Conservation (phyloP, 805 yeast genomes). For the Yamadazyma ubonensis region DNA sequence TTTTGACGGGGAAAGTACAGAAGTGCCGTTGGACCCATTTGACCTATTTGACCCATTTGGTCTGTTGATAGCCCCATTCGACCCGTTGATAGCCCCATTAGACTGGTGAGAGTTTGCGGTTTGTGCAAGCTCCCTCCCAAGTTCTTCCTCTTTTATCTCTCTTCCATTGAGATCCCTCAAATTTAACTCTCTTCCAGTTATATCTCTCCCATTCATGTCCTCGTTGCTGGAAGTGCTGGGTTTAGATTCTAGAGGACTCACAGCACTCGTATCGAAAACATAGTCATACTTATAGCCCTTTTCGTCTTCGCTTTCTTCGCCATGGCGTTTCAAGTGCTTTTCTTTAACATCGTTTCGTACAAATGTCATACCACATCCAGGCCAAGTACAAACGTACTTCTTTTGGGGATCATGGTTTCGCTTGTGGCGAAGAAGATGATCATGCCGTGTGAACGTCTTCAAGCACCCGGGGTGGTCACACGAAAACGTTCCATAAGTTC, state of each 20-base stretch:
- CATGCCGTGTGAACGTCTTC: conserved; percentile 55
- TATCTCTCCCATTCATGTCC: too few relatives aligned
- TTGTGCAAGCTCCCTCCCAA: too few relatives aligned
- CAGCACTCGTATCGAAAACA: too few relatives aligned
- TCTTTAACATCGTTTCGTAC: conserved; percentile 23
- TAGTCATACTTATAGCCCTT: neutral
- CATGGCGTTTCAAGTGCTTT: conserved; percentile 17
- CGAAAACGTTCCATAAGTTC: conserved; percentile 19
- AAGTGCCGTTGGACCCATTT: neutral
- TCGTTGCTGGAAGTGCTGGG: too few relatives aligned
- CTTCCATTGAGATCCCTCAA: too few relatives aligned
- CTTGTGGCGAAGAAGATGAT: conserved; percentile 61
- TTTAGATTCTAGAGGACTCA: too few relatives aligned
- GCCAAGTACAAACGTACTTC: conserved; percentile 17
- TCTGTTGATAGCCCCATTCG: neutral
- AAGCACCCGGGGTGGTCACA: conserved; percentile 50
- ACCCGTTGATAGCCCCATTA: neutral
- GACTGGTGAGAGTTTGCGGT: too few relatives aligned
- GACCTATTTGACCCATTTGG: neutral
- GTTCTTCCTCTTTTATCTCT: too few relatives aligned
- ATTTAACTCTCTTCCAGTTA: too few relatives aligned
- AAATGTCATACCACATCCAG: conserved; percentile 20
- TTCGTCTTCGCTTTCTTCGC: conserved; percentile 3
- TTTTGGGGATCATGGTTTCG: conserved; percentile 45
- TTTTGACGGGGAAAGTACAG: neutral